Base-by-base conservation (phyloP, 495 filamentous ascomycete genomes). In the Tuber melanosporum region DNA sequence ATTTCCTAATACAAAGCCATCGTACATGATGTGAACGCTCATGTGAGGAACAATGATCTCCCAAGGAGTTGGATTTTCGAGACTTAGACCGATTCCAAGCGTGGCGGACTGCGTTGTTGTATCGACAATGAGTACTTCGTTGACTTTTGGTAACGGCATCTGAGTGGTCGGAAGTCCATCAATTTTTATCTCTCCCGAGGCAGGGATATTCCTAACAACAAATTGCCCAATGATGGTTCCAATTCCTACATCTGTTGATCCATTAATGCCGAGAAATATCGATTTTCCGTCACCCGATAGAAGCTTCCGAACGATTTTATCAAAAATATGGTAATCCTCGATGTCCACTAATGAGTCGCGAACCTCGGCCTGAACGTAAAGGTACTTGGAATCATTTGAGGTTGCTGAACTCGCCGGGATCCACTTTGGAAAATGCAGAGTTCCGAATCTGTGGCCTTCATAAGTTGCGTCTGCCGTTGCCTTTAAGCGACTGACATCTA, bases 11-110 rank as follows among this genome's bases (percentile, higher is more conserved):
- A 91, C 82, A 0, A 92, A 91, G 41, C 85, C 89, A 79, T 97
- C 95, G 83, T 87, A 90, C 43, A 92, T 82, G 46, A 98, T 82
- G 75, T 93, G 87, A 49, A 97, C 86, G 82, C 93, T 93, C 71
- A 92, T 80, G 77, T 90, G 95, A 14, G 95, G 95, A 57, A 99
- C 85, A 32, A 87, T 86, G 0, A 92, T 93, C 41, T 92, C 90
- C 84, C 97, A 97, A 0, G 90, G 86, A 1, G 94, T 96, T 5
- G 95, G 95, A 82, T 99, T 99, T 3, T 92, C 95, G 76, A 97
- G 86, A 82, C 94, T 95, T 75, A 96, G 85, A 36, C 82, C 85
- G 15, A 92, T 91, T 76, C 88, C 86, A 15, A 98, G 83, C 20
- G 88, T 89, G 36, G 97, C 84, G 8, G 90, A 92, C 22, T 90